phyloP scores from a whole-genome alignment of 306 rosid species.

The Pyrus communis region DNA sequence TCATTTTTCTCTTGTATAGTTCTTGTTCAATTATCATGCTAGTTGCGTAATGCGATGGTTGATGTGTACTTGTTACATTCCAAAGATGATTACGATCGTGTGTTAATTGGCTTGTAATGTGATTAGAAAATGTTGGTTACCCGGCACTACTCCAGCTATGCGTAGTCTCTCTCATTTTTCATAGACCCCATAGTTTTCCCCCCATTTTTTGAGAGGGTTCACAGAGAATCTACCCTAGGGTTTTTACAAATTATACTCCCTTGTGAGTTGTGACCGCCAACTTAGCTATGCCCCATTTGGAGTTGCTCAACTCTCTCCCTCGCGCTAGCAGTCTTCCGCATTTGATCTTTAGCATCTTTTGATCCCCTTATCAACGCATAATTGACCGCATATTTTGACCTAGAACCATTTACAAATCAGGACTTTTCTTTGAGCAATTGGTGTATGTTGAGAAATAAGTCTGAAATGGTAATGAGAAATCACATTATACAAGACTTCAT shows the following conservation, averaged over 20 bases:
- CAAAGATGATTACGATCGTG: not conserved
- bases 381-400: not conserved
- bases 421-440: not conserved
- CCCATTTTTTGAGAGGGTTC: not conserved
- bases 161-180: too few species aligned
- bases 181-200: too few species aligned
- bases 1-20: not conserved
- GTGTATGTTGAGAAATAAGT: not conserved
- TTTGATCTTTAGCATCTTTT: not conserved
- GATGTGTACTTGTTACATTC: not conserved
- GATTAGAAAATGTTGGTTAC: not conserved
- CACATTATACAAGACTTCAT: not conserved
- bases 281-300: not conserved
- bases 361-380: not conserved
- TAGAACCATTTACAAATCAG: not conserved
- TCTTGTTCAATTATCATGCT: not conserved
- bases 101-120: not conserved
- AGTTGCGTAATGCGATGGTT: not conserved
- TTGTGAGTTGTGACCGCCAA: not conserved
- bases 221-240: not conserved
- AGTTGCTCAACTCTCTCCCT: not conserved
- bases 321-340: not conserved
- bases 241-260: not conserved
- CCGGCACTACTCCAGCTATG: not conserved
- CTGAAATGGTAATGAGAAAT: not conserved